Evolutionary conservation across 345 rosid species (phyloP).

Genomic region (Hibiscus syriacus): DNA sequence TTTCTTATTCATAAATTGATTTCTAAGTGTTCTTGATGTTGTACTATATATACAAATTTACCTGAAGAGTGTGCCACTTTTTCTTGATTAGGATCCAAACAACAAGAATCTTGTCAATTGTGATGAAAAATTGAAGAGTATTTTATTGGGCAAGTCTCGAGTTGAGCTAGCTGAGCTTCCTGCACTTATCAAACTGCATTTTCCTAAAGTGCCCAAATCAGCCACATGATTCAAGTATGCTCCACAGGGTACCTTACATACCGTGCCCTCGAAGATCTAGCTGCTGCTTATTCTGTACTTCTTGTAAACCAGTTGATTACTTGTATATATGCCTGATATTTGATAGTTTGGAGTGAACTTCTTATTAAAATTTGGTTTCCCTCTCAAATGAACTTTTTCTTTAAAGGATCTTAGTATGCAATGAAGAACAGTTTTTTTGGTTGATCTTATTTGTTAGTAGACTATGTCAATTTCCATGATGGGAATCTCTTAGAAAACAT

Average conservation of each 20-base stretch:
- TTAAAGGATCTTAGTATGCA: background rate
- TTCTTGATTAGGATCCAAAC: conserved; percentile 49
- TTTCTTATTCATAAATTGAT: background rate
- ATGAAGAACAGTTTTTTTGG: background rate
- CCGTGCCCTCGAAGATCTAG: background rate
- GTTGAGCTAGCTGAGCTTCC: conserved; percentile 86
- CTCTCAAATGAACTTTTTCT: background rate
- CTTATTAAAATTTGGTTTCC: background rate
- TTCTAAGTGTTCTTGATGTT: background rate
- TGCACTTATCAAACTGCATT: conserved; percentile 68
- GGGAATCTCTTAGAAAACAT: background rate
- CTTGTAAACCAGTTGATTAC: background rate
- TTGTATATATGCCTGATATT: background rate
- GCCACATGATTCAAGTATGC: conserved; percentile 8
- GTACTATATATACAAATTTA: background rate
- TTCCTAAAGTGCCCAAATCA: conserved; percentile 62
- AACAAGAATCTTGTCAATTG: conserved; percentile 81
- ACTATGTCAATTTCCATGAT: background rate
- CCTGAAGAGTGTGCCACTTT: background rate
- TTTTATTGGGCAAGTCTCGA: conserved; percentile 64
- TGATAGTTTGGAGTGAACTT: background rate
- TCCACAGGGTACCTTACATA: background rate
- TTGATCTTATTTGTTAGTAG: background rate
- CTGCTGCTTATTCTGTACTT: conserved; percentile 6
- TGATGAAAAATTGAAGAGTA: conserved; percentile 63